Evolutionary conservation across 2,329 filamentous ascomycete species (phyloP), one percentile per base, ranked within the genome.

Genomic region (Pseudogymnoascus sp.): DNA sequence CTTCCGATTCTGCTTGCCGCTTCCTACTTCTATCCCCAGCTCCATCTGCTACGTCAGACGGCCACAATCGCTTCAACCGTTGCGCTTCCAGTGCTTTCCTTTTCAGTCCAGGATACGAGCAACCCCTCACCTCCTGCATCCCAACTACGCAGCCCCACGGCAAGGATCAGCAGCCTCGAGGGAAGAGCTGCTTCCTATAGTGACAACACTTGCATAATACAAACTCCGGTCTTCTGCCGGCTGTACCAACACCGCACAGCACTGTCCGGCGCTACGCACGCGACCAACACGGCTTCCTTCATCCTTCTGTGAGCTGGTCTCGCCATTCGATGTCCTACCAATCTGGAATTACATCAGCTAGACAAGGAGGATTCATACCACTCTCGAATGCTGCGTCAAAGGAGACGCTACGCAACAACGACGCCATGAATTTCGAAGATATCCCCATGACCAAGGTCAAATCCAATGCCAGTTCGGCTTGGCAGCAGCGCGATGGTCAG

Each of bases 401-500:
- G 14, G 45, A 51, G n/a, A 62, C 63, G 14, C 61, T 60, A 37
- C 60, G 36, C 5, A 60, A 60, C 21, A 37, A 39, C 54, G 36
- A 60, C 29, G 54, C 29, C 54, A 39, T 36, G 31, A 60, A 60
- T 29, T 36, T 60, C 10, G 54, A 60, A 39, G 54, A 60, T 21
- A 60, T 60, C 12, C 54, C 54, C 16, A 60, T 60, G 54, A 60
- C 54, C 31, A 60, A 60, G 29, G 54, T 60, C 31, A 34, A 29
- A 21, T 60, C 54, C 16, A 34, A 60, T 34, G 31, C 29, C 26
- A 60, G 16, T 60, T 66, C 40, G 51, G 62, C 14, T 62, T 67
- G 21, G 62, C 51, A 34, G 39, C 40, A 21, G 37, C 59, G 31
- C 39, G 66, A 40, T 62, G 64, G 34, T 45, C 37, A 39, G 63